phyloP scores from a whole-genome alignment of 495 filamentous ascomycete genomes.

The Podospora australis region DNA sequence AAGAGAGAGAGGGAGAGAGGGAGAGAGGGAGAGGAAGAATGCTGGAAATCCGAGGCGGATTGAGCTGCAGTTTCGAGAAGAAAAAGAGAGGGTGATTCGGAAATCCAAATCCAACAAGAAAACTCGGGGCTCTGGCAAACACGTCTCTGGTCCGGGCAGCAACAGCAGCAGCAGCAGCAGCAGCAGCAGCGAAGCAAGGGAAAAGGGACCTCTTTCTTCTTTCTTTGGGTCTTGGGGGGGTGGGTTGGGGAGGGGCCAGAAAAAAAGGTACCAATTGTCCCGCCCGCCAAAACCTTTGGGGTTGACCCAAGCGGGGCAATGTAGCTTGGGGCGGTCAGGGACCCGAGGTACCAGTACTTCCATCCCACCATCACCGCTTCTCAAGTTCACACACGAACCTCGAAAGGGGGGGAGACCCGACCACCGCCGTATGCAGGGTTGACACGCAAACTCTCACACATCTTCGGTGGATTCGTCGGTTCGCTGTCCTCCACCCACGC shows the following conservation, averaged over 20 bases:
- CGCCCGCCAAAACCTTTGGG: conserved; percentile 28
- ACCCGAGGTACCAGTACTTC: conserved; percentile 27
- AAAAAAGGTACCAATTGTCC: conserved; percentile 24
- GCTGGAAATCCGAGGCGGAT: conserved; percentile 4
- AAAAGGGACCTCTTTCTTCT: not conserved
- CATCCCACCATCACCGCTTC: not conserved
- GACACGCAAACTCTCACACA: no score
- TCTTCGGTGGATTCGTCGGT: no score
- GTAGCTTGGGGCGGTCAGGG: conserved; percentile 23
- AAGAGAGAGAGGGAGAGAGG: conserved; percentile 1
- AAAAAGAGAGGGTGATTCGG: not conserved
- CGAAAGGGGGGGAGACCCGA: not conserved
- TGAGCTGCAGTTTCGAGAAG: not conserved
- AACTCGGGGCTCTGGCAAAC: conserved; percentile 5
- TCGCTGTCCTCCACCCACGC: no score
- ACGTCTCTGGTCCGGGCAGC: no score
- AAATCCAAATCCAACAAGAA: not conserved
- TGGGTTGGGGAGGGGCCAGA: conserved; percentile 11
- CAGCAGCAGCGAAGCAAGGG: no score
- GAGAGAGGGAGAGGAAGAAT: conserved; percentile 8
- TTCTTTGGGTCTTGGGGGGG: conserved; percentile 8
- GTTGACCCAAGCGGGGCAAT: conserved; percentile 24
- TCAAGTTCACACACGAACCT: no score
- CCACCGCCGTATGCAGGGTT: conserved; percentile 1
- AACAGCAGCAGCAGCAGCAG: not conserved